These are phyloP conservation scores for Scedosporium boydii DNA, from an alignment of 2,329 filamentous ascomycete species.

Conservation along the genomic window DNA sequence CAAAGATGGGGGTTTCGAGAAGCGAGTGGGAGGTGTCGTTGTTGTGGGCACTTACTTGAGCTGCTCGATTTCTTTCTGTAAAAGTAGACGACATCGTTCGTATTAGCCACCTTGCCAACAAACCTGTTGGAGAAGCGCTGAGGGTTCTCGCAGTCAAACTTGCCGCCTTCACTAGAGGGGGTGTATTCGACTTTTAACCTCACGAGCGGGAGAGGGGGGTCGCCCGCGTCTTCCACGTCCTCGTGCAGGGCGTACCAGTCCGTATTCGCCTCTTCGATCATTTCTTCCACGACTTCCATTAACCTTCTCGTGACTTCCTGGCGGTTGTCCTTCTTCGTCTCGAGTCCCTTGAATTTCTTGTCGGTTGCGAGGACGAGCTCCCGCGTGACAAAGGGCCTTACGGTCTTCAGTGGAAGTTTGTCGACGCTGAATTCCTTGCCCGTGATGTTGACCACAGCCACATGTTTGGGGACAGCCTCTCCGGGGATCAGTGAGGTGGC, in stretches of 20 bases:
- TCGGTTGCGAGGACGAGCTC: constrained; percentile 74
- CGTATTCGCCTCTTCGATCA: constrained; percentile 75
- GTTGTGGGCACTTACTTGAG: constrained; percentile 25
- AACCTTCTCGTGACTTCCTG: constrained; percentile 70
- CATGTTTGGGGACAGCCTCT: constrained; percentile 84
- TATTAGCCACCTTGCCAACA: constrained; percentile 81
- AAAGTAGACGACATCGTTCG: constrained; percentile 88
- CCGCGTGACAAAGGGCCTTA: constrained; percentile 80
- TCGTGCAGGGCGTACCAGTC: constrained; percentile 77
- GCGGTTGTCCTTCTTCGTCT: constrained; percentile 68
- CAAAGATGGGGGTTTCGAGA: constrained; percentile 15
- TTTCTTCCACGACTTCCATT: constrained; percentile 67
- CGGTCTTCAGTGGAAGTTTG: constrained; percentile 74
- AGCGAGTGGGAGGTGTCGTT: neutral
- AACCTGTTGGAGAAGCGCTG: constrained; percentile 95
- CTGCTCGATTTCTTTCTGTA: constrained; percentile 72
- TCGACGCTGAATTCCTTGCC: constrained; percentile 74
- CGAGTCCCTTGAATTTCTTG: constrained; percentile 65
- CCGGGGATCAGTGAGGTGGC: constrained; percentile 86
- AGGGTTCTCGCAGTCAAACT: constrained; percentile 87
- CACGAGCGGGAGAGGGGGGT: constrained; percentile 69
- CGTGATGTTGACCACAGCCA: constrained; percentile 74
- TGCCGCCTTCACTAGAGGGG: constrained; percentile 64
- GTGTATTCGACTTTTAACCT: constrained; percentile 87
- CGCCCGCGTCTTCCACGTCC: constrained; percentile 33